Evolutionary conservation across 345 rosid species (phyloP).

Genomic region (Eutrema japonicum): DNA sequence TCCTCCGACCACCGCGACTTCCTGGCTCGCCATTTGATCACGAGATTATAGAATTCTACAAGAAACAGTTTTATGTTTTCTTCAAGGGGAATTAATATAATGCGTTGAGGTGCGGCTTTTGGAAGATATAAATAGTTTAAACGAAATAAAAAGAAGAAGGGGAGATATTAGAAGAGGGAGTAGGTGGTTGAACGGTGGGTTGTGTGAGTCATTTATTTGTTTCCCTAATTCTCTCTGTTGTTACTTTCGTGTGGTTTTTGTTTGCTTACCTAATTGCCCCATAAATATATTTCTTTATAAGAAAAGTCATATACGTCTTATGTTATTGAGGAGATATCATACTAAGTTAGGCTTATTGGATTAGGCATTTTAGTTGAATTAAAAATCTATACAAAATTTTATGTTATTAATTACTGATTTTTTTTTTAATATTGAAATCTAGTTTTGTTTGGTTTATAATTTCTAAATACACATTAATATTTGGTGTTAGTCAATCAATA

Average conservation of each 20-base stretch:
- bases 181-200: constrained; percentile 40
- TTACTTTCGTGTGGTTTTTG: constrained; percentile 36
- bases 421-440: background rate
- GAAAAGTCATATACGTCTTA: background rate
- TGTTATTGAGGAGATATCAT: background rate
- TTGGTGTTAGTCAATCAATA: background rate
- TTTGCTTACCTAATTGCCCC: constrained; percentile 38
- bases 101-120: constrained; percentile 13
- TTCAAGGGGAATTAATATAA: background rate
- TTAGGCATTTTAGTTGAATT: background rate
- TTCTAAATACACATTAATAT: background rate
- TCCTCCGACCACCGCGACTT: constrained; percentile 32
- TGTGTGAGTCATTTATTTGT: constrained; percentile 38
- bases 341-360: background rate
- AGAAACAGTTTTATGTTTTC: background rate
- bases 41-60: background rate
- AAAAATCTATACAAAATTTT: too few relatives aligned
- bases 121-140: constrained; percentile 4
- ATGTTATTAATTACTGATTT: background rate
- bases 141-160: constrained; percentile 9
- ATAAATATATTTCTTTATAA: background rate
- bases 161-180: constrained; percentile 3
- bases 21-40: constrained; percentile 47
- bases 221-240: constrained; percentile 39
- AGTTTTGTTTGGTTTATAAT: background rate